These are phyloP conservation scores for Zelopaecilomyces penicillatus DNA, from an alignment of 2,329 filamentous ascomycete species.

Conservation along the genomic window DNA sequence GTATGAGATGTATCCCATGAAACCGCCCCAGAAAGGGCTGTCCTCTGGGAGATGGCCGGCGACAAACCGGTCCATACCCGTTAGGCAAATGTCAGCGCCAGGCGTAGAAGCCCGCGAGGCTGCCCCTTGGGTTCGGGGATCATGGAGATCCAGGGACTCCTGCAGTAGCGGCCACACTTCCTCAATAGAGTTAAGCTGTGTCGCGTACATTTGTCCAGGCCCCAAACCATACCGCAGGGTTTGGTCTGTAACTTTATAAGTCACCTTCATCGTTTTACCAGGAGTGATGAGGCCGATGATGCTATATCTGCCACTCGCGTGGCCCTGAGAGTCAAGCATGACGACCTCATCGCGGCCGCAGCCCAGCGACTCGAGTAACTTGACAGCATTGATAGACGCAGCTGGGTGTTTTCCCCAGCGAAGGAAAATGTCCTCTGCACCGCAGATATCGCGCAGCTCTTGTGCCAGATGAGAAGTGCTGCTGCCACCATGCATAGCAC, in stretches of 20 bases:
- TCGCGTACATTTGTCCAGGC: not conserved
- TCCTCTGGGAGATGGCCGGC: not conserved
- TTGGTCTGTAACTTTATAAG: conserved; percentile 3
- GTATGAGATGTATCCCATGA: conserved; percentile 13
- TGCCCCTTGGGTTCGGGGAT: not conserved
- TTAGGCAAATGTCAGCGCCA: not conserved
- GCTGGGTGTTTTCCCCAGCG: not conserved
- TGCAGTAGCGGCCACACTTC: conserved; percentile 6
- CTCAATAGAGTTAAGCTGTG: conserved; percentile 3
- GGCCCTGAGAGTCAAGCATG: conserved; percentile 7
- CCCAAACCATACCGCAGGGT: conserved; percentile 1
- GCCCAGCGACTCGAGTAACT: conserved; percentile 2
- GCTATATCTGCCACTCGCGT: conserved; percentile 5
- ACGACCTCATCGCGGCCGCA: conserved; percentile 2
- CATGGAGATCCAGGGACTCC: conserved; percentile 3
- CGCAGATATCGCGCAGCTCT: not conserved
- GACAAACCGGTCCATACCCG: not conserved
- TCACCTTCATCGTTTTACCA: conserved; percentile 6
- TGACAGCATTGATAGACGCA: not conserved
- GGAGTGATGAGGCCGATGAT: conserved; percentile 6
- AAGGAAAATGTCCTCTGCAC: not conserved
- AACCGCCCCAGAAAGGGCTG: conserved; percentile 10
- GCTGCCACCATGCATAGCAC: not conserved
- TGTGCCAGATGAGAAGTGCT: not conserved
- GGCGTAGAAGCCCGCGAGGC: not conserved